phyloP scores from a whole-genome alignment of 164 flowering plant genomes.

The Stephania cephalantha region DNA sequence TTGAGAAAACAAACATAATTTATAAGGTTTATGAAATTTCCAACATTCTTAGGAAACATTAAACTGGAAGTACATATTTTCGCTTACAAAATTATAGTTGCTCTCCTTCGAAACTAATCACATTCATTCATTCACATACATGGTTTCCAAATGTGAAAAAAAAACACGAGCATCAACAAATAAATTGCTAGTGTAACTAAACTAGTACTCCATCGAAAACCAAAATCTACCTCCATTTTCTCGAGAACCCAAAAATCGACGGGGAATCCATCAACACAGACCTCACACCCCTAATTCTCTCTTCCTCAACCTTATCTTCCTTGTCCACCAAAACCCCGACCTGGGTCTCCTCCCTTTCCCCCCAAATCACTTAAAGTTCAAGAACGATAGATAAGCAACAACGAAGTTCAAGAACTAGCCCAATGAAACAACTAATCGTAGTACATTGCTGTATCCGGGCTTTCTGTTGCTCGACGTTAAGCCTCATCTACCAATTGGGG shows the following conservation, averaged over 20 bases:
- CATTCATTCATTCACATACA: background rate
- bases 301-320: constrained; percentile 15
- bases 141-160: background rate
- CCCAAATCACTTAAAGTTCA: too few species aligned
- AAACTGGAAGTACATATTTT: background rate
- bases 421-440: constrained; percentile 34
- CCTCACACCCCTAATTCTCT: constrained; percentile 28
- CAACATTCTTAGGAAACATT: background rate
- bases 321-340: constrained; percentile 22
- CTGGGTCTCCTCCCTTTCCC: constrained; percentile 11
- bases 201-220: constrained; percentile 8
- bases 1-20: background rate
- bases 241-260: constrained; percentile 20
- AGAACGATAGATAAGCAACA: background rate
- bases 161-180: too few species aligned
- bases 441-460: constrained; percentile 45
- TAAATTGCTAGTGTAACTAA: too few species aligned
- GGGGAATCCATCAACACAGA: constrained; percentile 49
- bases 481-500: constrained; percentile 57
- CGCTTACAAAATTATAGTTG: background rate
- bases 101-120: background rate
- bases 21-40: too few species aligned
- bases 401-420: background rate
- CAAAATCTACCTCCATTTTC: constrained; percentile 34
- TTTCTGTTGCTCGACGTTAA: constrained; percentile 53